phyloP scores from a whole-genome alignment of 2,329 filamentous ascomycete genomes.

The Scytalidium sp. region DNA sequence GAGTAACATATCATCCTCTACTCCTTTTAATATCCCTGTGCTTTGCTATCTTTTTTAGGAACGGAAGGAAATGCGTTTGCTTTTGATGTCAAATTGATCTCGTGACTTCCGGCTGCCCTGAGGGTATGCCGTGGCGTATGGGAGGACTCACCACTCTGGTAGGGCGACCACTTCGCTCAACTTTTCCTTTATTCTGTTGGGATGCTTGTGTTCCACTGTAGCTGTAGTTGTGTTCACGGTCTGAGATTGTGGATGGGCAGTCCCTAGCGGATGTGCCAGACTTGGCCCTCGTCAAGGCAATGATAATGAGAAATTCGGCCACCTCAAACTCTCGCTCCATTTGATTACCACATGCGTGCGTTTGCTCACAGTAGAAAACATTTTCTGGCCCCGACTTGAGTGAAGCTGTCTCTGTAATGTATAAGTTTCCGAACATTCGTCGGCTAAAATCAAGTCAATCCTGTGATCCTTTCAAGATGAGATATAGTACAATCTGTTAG shows the following conservation, averaged over 20 bases:
- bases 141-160: slow-evolving; percentile 22
- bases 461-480: no score
- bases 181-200: slow-evolving; percentile 27
- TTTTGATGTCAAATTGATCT: slow-evolving; percentile 18
- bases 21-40: slow-evolving; percentile 33
- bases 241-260: slow-evolving; percentile 25
- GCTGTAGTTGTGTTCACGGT: slow-evolving; percentile 26
- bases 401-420: no score
- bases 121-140: slow-evolving; percentile 12
- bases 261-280: slow-evolving; percentile 26
- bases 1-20: slow-evolving; percentile 31
- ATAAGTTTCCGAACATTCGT: no score
- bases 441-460: no score
- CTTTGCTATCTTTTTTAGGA: slow-evolving; percentile 25
- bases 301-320: slow-evolving; percentile 34
- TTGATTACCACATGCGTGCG: no score
- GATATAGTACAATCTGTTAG: no score
- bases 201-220: slow-evolving; percentile 29
- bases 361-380: no score
- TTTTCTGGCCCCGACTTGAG: no score
- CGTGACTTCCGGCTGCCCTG: slow-evolving; percentile 9
- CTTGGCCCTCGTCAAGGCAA: slow-evolving; percentile 26
- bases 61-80: slow-evolving; percentile 30
- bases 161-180: slow-evolving; percentile 28
- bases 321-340: slow-evolving; percentile 20